Evolutionary conservation across 805 yeast species (phyloP).

Genomic region (Naumovozyma dairenensis): DNA sequence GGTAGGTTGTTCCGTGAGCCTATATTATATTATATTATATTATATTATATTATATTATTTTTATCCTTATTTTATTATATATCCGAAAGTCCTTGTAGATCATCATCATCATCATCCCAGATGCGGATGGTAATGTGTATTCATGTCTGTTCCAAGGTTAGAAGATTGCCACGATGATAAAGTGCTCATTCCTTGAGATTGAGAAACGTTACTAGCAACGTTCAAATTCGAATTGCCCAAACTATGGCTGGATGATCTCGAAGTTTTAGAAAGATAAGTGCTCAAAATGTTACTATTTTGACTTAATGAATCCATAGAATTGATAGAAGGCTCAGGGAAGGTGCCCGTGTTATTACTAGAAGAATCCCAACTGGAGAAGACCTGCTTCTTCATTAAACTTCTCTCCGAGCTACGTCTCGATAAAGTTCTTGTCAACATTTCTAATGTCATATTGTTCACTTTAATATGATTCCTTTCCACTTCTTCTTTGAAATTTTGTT

Average conservation of each 20-base stretch:
- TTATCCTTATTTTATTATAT: too few relatives aligned
- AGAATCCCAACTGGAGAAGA: background rate
- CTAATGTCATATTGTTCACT: conserved; percentile 4
- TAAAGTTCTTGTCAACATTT: background rate
- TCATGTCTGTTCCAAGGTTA: background rate
- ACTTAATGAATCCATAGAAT: background rate
- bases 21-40: too few relatives aligned
- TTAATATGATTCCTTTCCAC: conserved; percentile 33
- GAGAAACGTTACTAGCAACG: background rate
- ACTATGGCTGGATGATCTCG: background rate
- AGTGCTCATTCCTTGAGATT: background rate
- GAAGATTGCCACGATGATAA: background rate
- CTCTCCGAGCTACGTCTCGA: background rate
- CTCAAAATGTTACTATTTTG: background rate
- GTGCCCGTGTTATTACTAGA: background rate
- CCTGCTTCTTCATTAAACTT: background rate
- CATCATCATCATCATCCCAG: too few relatives aligned
- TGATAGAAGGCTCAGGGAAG: background rate
- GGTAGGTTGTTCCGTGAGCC: too few relatives aligned
- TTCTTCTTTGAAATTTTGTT: conserved; percentile 59
- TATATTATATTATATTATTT: too few relatives aligned
- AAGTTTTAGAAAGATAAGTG: background rate
- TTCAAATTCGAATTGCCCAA: background rate
- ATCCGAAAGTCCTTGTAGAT: too few relatives aligned
- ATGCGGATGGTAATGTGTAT: background rate